Conservation (phyloP, 495 filamentous ascomycete genomes). For the Podospora appendiculata region DNA sequence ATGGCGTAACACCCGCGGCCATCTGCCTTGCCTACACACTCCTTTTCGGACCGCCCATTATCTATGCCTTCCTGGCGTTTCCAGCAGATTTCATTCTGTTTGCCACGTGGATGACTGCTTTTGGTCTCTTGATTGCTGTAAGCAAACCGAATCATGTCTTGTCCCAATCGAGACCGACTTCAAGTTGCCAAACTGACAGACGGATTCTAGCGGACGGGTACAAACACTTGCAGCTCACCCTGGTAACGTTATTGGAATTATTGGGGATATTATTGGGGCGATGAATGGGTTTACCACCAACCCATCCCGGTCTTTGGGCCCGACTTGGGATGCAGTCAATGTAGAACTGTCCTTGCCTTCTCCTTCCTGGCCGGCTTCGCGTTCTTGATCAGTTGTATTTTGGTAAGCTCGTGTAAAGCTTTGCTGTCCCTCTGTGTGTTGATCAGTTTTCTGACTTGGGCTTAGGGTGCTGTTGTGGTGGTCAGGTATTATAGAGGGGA, state of each 20-base stretch:
- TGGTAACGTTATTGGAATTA: constrained; percentile 21
- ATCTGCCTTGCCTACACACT: constrained; percentile 14
- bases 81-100: constrained; percentile 17
- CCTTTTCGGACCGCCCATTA: constrained; percentile 16
- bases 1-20: constrained; percentile 8
- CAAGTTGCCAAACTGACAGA: too few species aligned
- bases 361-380: constrained; percentile 15
- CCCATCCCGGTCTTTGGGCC: too few species aligned
- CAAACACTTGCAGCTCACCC: constrained; percentile 3
- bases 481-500: not conserved
- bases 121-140: constrained; percentile 14
- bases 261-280: constrained; percentile 20
- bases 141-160: not conserved
- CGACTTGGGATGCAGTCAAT: constrained; percentile 5
- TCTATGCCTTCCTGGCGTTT: constrained; percentile 13
- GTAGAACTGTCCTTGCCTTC: constrained; percentile 14
- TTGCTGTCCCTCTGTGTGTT: not conserved
- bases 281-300: constrained; percentile 1
- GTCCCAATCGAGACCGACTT: not conserved
- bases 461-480: constrained; percentile 4
- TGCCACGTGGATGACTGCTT: constrained; percentile 18
- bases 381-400: constrained; percentile 11
- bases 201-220: constrained; percentile 7
- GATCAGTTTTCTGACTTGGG: not conserved
- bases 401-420: constrained; percentile 8